These are phyloP conservation scores for Rhizoctonia solani DNA, from an alignment of 1,284 basidiomycete genomes.

Conservation along the genomic window DNA sequence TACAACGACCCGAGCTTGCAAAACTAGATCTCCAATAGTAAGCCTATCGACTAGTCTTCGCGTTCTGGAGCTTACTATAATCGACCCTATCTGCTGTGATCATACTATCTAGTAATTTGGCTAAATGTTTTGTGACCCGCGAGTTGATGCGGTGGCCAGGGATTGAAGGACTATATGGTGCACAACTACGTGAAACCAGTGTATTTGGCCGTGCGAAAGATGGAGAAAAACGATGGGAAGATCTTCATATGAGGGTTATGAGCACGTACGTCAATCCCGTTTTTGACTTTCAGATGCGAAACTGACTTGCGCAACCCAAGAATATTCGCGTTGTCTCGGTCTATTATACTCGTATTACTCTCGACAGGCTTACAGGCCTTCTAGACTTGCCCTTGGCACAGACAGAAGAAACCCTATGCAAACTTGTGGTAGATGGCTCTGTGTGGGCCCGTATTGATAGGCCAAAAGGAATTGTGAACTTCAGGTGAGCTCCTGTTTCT, in stretches of 20 bases:
- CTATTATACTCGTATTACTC: slow-evolving; percentile 94
- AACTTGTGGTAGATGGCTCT: slow-evolving; percentile 87
- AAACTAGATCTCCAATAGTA: slow-evolving; percentile 88
- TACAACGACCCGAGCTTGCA: slow-evolving; percentile 76
- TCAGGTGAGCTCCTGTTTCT: slow-evolving; percentile 52
- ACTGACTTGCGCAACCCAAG: slow-evolving; percentile 50
- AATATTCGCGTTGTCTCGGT: slow-evolving; percentile 94
- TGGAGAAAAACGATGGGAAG: slow-evolving; percentile 82
- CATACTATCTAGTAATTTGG: slow-evolving; percentile 69
- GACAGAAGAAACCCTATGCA: slow-evolving; percentile 87
- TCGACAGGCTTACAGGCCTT: slow-evolving; percentile 80
- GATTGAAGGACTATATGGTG: slow-evolving; percentile 89
- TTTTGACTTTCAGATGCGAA: slow-evolving; percentile 17
- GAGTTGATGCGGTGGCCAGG: slow-evolving; percentile 99
- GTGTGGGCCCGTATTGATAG: slow-evolving; percentile 95
- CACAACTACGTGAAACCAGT: slow-evolving; percentile 75
- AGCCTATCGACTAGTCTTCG: slow-evolving; percentile 48
- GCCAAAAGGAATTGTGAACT: slow-evolving; percentile 86
- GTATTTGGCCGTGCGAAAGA: slow-evolving; percentile 66
- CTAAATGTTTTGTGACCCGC: slow-evolving; percentile 94
- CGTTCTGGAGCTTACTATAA: slow-evolving; percentile 27
- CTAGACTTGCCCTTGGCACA: slow-evolving; percentile 82
- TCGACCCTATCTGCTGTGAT: background rate
- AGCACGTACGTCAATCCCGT: slow-evolving; percentile 74
- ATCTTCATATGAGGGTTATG: slow-evolving; percentile 95